phyloP scores from a whole-genome alignment of 441 rosid species.

The Populus tomentosa region DNA sequence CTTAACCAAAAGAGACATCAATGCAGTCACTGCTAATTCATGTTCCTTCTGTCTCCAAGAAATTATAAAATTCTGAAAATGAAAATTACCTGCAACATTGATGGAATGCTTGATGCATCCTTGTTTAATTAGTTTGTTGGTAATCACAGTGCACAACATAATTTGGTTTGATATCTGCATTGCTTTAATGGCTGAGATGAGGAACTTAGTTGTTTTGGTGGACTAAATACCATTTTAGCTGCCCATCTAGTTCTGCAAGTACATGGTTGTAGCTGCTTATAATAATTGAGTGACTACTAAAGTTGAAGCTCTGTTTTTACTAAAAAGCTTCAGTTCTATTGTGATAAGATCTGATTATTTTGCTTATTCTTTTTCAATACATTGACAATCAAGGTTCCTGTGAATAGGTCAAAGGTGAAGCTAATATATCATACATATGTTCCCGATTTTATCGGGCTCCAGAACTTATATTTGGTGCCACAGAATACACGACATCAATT shows the following conservation, averaged over 20 bases:
- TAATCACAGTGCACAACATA: too few species aligned
- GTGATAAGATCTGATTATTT: background rate
- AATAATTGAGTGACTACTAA: background rate
- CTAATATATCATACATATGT: constrained; percentile 90
- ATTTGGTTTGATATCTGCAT: background rate
- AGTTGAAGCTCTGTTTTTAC: background rate
- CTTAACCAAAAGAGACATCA: background rate
- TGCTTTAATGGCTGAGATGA: background rate
- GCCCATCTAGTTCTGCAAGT: background rate
- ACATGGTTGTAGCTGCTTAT: background rate
- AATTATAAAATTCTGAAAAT: background rate
- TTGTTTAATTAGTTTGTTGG: background rate
- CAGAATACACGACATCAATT: constrained; percentile 93
- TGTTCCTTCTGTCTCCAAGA: background rate
- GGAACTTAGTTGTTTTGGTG: background rate
- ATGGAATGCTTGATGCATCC: background rate
- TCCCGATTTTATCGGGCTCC: constrained; percentile 98
- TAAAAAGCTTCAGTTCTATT: background rate
- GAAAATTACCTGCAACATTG: background rate
- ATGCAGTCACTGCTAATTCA: background rate
- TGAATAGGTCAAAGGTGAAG: constrained; percentile 82
- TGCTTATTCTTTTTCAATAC: background rate
- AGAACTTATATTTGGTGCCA: constrained; percentile 97
- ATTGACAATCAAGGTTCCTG: constrained; percentile 14
- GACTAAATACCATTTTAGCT: background rate